Evolutionary conservation across 805 yeast species (phyloP).

Genomic region (Lipomyces mesembrius): DNA sequence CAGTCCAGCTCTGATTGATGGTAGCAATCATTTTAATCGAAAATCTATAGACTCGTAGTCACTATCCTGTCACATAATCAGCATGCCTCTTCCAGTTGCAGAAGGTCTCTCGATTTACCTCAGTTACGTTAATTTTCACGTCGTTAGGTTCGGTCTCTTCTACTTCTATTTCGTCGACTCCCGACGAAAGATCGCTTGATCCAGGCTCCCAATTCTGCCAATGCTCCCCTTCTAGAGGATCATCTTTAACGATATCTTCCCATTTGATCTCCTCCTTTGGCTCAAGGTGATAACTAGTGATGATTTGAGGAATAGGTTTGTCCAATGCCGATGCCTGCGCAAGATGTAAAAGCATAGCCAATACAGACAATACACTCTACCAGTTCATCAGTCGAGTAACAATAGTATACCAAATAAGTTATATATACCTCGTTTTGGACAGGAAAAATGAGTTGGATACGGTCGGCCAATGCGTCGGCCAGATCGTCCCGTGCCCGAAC

Average conservation of each 20-base stretch:
- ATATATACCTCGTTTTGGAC: conserved; percentile 30
- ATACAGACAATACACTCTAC: conserved; percentile 16
- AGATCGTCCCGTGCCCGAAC: conserved; percentile 44
- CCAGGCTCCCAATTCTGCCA: conserved; percentile 38
- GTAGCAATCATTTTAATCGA: conserved; percentile 14
- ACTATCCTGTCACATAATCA: conserved; percentile 8
- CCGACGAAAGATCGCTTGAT: conserved; percentile 7
- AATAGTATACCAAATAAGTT: neutral
- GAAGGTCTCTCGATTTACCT: neutral
- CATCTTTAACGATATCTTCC: conserved; percentile 41
- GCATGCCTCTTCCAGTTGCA: neutral
- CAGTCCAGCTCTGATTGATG: neutral
- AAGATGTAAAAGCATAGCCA: conserved; percentile 38
- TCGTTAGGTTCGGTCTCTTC: neutral
- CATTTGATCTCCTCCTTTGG: conserved; percentile 31
- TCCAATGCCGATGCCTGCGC: conserved; percentile 27
- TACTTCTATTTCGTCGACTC: conserved; percentile 14
- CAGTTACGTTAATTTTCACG: neutral
- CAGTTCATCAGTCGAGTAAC: neutral
- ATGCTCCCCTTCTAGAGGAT: conserved; percentile 43
- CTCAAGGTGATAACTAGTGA: conserved; percentile 12
- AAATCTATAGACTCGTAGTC: conserved; percentile 33
- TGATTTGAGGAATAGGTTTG: conserved; percentile 14
- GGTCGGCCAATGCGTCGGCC: conserved; percentile 38
- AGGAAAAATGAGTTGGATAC: conserved; percentile 37